Conservation (phyloP, 345 rosid species). For the Hypericum androsaemum region DNA sequence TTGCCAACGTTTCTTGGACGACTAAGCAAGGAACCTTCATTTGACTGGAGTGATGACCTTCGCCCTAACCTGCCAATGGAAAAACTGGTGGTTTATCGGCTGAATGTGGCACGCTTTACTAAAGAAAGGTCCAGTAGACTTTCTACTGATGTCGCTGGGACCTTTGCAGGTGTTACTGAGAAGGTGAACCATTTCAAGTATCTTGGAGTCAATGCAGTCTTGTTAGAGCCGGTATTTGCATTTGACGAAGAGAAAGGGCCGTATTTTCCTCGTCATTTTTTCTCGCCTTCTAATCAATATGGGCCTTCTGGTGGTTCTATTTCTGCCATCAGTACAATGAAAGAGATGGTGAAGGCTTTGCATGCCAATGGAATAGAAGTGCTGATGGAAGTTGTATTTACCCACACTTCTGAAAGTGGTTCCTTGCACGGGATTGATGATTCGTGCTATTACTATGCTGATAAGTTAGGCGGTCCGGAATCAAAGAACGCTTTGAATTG, state of each 20-base stretch:
- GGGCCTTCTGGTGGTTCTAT: constrained; percentile 45
- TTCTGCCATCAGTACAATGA: constrained; percentile 56
- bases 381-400: constrained; percentile 74
- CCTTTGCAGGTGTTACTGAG: constrained; percentile 65
- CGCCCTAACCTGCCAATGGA: constrained; percentile 53
- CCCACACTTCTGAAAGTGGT: constrained; percentile 56
- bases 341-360: constrained; percentile 78
- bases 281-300: constrained; percentile 45
- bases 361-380: constrained; percentile 76
- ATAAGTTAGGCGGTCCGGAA: constrained; percentile 24
- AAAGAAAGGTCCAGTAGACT: constrained; percentile 61
- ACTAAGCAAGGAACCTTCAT: constrained; percentile 41
- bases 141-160: constrained; percentile 48
- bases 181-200: constrained; percentile 55
- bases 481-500: constrained; percentile 51
- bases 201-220: constrained; percentile 77
- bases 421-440: constrained; percentile 72
- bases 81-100: constrained; percentile 53
- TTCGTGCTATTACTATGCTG: constrained; percentile 41
- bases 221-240: constrained; percentile 72
- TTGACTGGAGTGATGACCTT: constrained; percentile 71
- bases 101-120: constrained; percentile 67
- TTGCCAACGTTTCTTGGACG: constrained; percentile 39
- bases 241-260: constrained; percentile 63
- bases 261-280: constrained; percentile 75